phyloP scores from a whole-genome alignment of 495 filamentous ascomycete species.

The Penicillium goetzii region DNA sequence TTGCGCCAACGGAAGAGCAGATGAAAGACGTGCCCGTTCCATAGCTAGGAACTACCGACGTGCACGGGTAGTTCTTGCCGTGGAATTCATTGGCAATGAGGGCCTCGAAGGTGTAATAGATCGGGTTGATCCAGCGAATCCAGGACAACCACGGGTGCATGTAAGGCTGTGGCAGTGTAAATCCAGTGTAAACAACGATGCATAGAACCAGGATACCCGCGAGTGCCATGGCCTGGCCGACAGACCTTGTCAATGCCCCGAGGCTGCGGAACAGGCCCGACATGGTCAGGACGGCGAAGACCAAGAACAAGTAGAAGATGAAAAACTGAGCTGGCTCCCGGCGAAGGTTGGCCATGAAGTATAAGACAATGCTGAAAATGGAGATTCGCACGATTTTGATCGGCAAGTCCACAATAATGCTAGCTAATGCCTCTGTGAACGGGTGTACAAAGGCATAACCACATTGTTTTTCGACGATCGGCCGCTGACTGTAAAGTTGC shows the following conservation, averaged over 20 bases:
- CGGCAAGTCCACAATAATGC: constrained; percentile 59
- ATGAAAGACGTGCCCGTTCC: constrained; percentile 45
- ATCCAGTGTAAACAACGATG: constrained; percentile 50
- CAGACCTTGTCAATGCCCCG: constrained; percentile 41
- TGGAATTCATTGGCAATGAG: constrained; percentile 60
- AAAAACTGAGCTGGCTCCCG: constrained; percentile 57
- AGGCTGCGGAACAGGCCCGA: constrained; percentile 48
- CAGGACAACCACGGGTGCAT: constrained; percentile 54
- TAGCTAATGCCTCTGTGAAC: constrained; percentile 57
- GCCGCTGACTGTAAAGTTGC: constrained; percentile 56
- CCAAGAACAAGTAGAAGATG: constrained; percentile 56
- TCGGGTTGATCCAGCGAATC: constrained; percentile 48
- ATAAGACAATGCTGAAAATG: constrained; percentile 55
- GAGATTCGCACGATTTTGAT: constrained; percentile 50
- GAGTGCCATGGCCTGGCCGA: constrained; percentile 47
- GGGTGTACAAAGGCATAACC: constrained; percentile 66
- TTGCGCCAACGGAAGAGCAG: constrained; percentile 56
- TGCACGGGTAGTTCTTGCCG: constrained; percentile 49
- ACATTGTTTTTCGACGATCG: constrained; percentile 64
- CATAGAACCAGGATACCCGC: constrained; percentile 47
- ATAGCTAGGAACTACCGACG: constrained; percentile 44
- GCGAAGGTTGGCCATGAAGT: constrained; percentile 57
- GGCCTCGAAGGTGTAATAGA: constrained; percentile 45
- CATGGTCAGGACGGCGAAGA: constrained; percentile 56
- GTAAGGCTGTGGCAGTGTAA: constrained; percentile 42